Base-by-base conservation (phyloP, 495 filamentous ascomycete genomes). In the Talaromyces thailandensis region DNA sequence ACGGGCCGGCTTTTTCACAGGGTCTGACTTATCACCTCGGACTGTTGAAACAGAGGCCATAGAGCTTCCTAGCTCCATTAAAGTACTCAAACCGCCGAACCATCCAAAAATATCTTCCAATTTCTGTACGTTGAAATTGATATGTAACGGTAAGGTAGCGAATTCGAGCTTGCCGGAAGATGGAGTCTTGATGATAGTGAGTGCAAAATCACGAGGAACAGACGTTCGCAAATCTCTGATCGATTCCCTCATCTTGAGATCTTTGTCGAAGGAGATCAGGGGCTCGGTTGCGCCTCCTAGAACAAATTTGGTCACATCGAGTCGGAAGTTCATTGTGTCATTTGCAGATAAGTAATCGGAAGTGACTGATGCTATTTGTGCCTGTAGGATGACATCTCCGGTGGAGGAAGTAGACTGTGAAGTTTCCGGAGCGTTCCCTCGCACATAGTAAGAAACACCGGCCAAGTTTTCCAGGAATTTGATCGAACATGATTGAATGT, bases 21-120 rank as follows among this genome's bases (percentile, higher is more conserved):
- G 37, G 23, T 73, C 68, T 21, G 68, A 63, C 9, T 68, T 71
- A 0, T 64, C 63, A 9, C 71, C 71, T 58, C 79, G 77, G 28
- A 82, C 78, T 0, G 87, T 86, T 8, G 84, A 79, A 61, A 85
- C 86, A 1, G 90, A 92, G 24, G 86, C 85, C 29, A 95, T 88
- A 1, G 93, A 97, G 65, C 83, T 90, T 57, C 92, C 87, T 64
- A 96, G 82, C 64, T 92, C 93, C 31, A 99, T 75, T 51, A 99
- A 88, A 63, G 91, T 91, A 68, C 93, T 97, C 21, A 99, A 76
- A 0, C 95, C 95, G 16, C 94, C 95, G 69, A 97, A 90, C 81
- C 90, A 92, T 31, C 85, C 83, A 58, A 98, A 83, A 4, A 88
- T 88, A 58, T 96, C 93, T 65, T 99, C 95, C 12, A 98, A 68